A percentile compares a stretch with the other conserved stretches of the same genome.
Conservation (phyloP, 2,329 filamentous ascomycete genomes). For the Xylariaceae sp. region DNA sequence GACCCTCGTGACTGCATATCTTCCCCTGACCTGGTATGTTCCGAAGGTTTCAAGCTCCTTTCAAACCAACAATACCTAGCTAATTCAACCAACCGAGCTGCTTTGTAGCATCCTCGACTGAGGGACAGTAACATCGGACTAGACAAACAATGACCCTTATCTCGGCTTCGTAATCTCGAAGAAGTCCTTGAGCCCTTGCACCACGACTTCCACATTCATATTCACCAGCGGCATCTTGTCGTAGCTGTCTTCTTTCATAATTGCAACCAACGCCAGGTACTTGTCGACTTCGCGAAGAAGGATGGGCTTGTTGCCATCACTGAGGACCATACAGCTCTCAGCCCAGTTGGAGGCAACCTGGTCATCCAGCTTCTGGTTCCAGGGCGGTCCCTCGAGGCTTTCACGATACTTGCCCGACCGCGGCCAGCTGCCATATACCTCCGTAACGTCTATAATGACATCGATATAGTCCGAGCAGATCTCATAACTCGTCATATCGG, state of each 20-base stretch:
- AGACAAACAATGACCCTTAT: slow-evolving; percentile 12
- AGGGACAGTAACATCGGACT: background rate
- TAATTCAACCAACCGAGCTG: background rate
- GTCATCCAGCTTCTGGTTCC: slow-evolving; percentile 59
- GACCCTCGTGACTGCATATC: background rate
- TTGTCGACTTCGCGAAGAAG: slow-evolving; percentile 67
- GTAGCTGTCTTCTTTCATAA: slow-evolving; percentile 81
- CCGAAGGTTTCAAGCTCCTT: background rate
- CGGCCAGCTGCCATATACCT: slow-evolving; percentile 81
- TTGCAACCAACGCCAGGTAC: slow-evolving; percentile 76
- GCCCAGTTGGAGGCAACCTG: slow-evolving; percentile 63
- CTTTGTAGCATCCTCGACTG: background rate
- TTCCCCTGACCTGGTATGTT: background rate
- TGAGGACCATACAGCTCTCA: slow-evolving; percentile 65
- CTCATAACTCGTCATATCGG: slow-evolving; percentile 94
- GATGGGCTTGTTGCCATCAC: slow-evolving; percentile 60
- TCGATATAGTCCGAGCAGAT: slow-evolving; percentile 99
- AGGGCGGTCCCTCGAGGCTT: slow-evolving; percentile 55
- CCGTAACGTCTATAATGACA: slow-evolving; percentile 93
- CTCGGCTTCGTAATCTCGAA: slow-evolving; percentile 67
- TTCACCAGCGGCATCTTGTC: slow-evolving; percentile 82
- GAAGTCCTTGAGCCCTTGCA: slow-evolving; percentile 73
- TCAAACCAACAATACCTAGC: background rate
- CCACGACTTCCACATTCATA: slow-evolving; percentile 81
- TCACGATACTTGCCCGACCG: slow-evolving; percentile 53